Percentiles rank a stretch among this genome's conserved stretches.
These are phyloP conservation scores for Westerdykella sp. DNA, from an alignment of 2,329 filamentous ascomycete genomes.

Conservation along the genomic window DNA sequence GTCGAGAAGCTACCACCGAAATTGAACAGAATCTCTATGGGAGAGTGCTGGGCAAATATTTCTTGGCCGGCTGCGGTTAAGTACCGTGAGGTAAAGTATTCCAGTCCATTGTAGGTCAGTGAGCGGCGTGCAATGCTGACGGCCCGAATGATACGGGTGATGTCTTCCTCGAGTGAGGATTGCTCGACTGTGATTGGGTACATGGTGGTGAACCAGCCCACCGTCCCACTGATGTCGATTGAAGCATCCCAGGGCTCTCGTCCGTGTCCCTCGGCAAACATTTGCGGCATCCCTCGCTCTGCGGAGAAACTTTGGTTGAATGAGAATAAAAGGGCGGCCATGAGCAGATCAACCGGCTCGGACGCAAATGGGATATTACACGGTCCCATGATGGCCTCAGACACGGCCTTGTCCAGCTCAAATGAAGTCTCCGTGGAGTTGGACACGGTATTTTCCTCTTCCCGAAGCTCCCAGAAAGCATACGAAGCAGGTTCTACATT, in stretches of 20 bases:
- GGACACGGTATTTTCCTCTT: too few relatives aligned
- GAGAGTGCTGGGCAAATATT: background rate
- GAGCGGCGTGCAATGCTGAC: background rate
- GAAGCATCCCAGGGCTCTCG: conserved; percentile 11
- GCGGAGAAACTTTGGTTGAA: conserved; percentile 3
- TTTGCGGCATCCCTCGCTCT: background rate
- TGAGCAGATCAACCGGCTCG: conserved; percentile 3
- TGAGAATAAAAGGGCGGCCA: conserved; percentile 5
- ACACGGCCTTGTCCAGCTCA: too few relatives aligned
- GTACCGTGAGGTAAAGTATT: background rate
- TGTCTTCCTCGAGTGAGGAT: background rate
- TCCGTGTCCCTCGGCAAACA: conserved; percentile 20
- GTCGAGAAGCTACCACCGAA: conserved; percentile 1
- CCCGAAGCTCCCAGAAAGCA: too few relatives aligned
- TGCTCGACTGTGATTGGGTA: conserved; percentile 2
- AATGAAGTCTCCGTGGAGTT: too few relatives aligned
- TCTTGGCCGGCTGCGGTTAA: background rate
- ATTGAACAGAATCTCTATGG: conserved; percentile 9
- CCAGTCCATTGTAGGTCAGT: background rate
- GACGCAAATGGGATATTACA: too few relatives aligned
- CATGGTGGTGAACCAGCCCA: conserved; percentile 16
- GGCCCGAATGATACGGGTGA: background rate
- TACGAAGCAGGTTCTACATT: too few relatives aligned
- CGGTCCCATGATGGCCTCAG: too few relatives aligned
- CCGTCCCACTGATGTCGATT: conserved; percentile 13